Evolutionary conservation across 768 basidiomycete species (phyloP).

Genomic region (Asterophora lycoperdoides): DNA sequence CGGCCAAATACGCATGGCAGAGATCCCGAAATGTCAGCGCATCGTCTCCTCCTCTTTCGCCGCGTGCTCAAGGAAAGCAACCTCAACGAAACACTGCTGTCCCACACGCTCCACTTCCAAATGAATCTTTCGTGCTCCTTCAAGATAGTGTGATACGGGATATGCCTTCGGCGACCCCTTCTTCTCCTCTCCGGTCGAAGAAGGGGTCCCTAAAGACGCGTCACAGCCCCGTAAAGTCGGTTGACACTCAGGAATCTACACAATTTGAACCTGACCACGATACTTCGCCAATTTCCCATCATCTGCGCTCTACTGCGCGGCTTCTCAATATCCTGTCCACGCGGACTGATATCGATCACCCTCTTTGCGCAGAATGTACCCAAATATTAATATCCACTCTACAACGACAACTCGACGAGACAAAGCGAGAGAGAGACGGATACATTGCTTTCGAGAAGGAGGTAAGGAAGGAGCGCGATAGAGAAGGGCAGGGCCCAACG

Average conservation of each 20-base stretch:
- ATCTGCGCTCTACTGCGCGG: slow-evolving; percentile 68
- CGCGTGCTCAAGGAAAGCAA: slow-evolving; percentile 59
- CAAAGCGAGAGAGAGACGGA: slow-evolving; percentile 86
- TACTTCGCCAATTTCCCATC: slow-evolving; percentile 74
- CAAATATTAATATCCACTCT: slow-evolving; percentile 73
- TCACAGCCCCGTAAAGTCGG: slow-evolving; percentile 23
- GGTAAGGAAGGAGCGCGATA: slow-evolving; percentile 74
- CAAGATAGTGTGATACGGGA: slow-evolving; percentile 77
- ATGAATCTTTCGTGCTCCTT: slow-evolving; percentile 88
- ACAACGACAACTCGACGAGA: slow-evolving; percentile 81
- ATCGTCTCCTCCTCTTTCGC: slow-evolving; percentile 38
- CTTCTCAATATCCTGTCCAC: slow-evolving; percentile 76
- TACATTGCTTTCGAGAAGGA: slow-evolving; percentile 93
- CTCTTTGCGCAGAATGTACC: slow-evolving; percentile 93
- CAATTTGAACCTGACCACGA: slow-evolving; percentile 50
- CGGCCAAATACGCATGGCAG: slow-evolving; percentile 62
- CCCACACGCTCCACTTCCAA: slow-evolving; percentile 46
- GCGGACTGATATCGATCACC: slow-evolving; percentile 83
- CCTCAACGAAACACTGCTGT: slow-evolving; percentile 36
- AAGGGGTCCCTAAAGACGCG: slow-evolving; percentile 38
- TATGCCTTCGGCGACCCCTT: slow-evolving; percentile 54
- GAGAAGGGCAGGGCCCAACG: slow-evolving; percentile 55
- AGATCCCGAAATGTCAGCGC: slow-evolving; percentile 41
- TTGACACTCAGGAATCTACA: slow-evolving; percentile 23
- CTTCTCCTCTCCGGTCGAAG: slow-evolving; percentile 41